phyloP scores from a whole-genome alignment of 2,329 filamentous ascomycete genomes.

The Ploettnerulaceae sp. region DNA sequence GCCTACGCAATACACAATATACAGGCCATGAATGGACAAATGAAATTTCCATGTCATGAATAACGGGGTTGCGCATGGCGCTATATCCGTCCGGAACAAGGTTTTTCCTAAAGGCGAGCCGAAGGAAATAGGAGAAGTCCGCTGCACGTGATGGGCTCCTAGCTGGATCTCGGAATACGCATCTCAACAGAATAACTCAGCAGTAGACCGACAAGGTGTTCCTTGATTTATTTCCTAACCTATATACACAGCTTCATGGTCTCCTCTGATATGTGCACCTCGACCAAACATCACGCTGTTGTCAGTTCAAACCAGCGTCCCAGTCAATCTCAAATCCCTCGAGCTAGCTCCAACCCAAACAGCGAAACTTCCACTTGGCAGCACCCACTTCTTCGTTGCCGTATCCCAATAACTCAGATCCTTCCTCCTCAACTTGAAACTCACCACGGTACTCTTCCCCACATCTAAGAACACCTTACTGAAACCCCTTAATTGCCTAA shows the following conservation, averaged over 20 bases:
- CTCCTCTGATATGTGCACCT: too few relatives aligned
- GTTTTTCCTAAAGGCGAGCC: background rate
- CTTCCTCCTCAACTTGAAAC: constrained; percentile 36
- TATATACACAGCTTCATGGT: too few relatives aligned
- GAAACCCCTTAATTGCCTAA: constrained; percentile 62
- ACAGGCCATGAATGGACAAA: background rate
- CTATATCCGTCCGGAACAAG: background rate
- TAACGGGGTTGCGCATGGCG: background rate
- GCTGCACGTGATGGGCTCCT: too few relatives aligned
- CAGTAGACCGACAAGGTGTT: too few relatives aligned
- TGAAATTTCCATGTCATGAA: background rate
- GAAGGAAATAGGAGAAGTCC: background rate
- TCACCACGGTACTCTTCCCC: constrained; percentile 41
- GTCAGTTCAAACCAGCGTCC: too few relatives aligned
- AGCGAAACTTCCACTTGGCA: constrained; percentile 32
- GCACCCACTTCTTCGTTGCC: constrained; percentile 50
- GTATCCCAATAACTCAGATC: constrained; percentile 62
- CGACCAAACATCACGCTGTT: too few relatives aligned
- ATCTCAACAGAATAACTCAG: too few relatives aligned
- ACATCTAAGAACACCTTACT: constrained; percentile 49
- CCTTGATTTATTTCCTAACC: too few relatives aligned
- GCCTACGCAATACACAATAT: background rate
- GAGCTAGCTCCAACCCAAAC: constrained; percentile 27
- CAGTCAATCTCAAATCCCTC: constrained; percentile 29
- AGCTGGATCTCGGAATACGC: too few relatives aligned